Evolutionary conservation across 805 yeast species (phyloP).

Genomic region (Zygoascus bituminiphila): DNA sequence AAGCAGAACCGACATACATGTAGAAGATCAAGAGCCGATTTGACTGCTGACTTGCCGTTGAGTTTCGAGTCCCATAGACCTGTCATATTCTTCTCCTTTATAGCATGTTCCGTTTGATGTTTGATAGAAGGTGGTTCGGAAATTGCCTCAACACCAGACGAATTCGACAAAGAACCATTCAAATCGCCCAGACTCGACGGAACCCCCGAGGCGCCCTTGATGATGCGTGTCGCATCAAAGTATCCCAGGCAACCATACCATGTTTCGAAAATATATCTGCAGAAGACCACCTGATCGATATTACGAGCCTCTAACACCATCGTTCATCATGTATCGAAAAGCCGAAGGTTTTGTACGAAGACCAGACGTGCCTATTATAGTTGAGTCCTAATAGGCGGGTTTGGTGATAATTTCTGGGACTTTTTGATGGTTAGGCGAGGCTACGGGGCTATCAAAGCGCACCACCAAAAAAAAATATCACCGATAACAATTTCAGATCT

Average conservation of each 20-base stretch:
- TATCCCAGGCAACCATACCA: slow-evolving; percentile 88
- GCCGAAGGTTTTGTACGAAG: no score
- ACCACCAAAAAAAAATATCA: neutral
- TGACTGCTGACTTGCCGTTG: slow-evolving; percentile 9
- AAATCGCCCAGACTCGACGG: neutral
- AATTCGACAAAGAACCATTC: neutral
- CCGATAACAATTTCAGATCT: neutral
- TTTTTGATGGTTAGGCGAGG: neutral
- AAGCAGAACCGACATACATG: slow-evolving; percentile 78
- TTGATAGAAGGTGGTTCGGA: neutral
- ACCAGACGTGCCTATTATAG: no score
- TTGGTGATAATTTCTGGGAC: neutral
- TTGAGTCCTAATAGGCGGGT: no score
- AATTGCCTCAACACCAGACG: neutral
- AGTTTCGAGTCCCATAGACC: no score
- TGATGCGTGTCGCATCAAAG: slow-evolving; percentile 36
- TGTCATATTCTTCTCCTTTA: neutral
- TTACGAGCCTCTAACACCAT: slow-evolving; percentile 34
- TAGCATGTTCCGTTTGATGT: neutral
- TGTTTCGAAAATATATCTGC: slow-evolving; percentile 58
- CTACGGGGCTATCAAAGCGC: no score
- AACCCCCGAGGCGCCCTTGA: neutral
- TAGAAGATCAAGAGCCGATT: slow-evolving; percentile 36
- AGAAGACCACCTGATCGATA: slow-evolving; percentile 57
- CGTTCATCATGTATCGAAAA: neutral